phyloP scores from a whole-genome alignment of 2,329 filamentous ascomycete genomes.

The Plectosphaerella sp. region DNA sequence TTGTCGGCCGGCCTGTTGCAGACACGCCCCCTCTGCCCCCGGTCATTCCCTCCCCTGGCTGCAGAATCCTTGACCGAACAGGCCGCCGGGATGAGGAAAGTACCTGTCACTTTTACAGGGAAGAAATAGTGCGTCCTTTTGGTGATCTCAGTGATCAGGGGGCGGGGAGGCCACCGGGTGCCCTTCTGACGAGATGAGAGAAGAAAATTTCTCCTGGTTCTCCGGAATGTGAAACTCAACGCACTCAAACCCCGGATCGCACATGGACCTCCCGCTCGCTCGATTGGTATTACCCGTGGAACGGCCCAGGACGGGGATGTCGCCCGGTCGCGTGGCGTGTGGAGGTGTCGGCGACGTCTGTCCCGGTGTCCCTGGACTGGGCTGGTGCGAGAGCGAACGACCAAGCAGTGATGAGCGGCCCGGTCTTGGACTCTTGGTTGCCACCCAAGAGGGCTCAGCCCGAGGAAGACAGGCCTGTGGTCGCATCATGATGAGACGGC shows the following conservation, averaged over 20 bases:
- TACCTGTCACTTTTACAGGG: not conserved
- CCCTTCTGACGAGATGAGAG: not conserved
- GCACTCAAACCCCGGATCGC: too few species aligned
- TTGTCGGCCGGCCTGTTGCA: conserved; percentile 4
- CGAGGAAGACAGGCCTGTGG: too few species aligned
- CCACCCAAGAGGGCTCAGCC: too few species aligned
- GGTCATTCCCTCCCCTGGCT: not conserved
- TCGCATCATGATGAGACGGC: too few species aligned
- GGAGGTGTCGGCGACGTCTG: not conserved
- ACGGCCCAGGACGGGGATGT: not conserved
- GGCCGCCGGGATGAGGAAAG: not conserved
- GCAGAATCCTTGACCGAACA: not conserved
- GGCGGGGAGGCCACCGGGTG: not conserved
- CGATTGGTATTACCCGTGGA: too few species aligned
- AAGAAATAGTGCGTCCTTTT: not conserved
- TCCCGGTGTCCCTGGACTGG: too few species aligned
- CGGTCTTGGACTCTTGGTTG: too few species aligned
- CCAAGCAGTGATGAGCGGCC: too few species aligned
- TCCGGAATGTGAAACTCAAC: not conserved
- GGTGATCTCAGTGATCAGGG: too few species aligned
- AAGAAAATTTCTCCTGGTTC: not conserved
- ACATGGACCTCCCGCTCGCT: too few species aligned
- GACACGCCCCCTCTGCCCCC: not conserved
- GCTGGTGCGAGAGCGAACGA: too few species aligned
- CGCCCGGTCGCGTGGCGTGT: not conserved